phyloP scores from a whole-genome alignment of 805 yeast species.

The Metschnikowia similis region DNA sequence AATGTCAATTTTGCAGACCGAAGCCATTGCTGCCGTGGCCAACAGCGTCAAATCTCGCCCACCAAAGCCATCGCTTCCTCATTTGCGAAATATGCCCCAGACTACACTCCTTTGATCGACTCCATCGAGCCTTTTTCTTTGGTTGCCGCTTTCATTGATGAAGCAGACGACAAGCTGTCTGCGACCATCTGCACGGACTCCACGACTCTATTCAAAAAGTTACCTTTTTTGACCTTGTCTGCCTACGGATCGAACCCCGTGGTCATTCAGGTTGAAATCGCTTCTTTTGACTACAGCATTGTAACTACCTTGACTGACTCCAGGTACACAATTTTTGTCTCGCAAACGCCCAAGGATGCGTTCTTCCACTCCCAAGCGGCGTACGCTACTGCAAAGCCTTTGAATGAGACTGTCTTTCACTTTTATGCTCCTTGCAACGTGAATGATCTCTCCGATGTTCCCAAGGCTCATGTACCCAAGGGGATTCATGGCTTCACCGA shows the following conservation, averaged over 20 bases:
- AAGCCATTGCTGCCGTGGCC: conserved; percentile 22
- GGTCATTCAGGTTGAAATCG: conserved; percentile 59
- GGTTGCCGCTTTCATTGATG: conserved; percentile 32
- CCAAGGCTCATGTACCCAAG: not conserved
- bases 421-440: conserved; percentile 45
- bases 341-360: conserved; percentile 56
- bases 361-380: conserved; percentile 54
- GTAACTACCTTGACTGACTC: conserved; percentile 73
- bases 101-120: conserved; percentile 30
- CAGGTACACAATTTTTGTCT: conserved; percentile 59
- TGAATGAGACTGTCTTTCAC: conserved; percentile 62
- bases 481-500: conserved; percentile 17
- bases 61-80: conserved; percentile 39
- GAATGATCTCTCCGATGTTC: conserved; percentile 6
- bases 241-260: conserved; percentile 38
- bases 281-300: conserved; percentile 60
- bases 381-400: conserved; percentile 48
- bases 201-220: conserved; percentile 47
- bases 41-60: conserved; percentile 28
- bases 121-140: conserved; percentile 52
- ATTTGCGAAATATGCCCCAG: conserved; percentile 23
- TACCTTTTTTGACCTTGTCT: conserved; percentile 52
- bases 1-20: conserved; percentile 13
- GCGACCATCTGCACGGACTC: conserved; percentile 53
- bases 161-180: conserved; percentile 6